A percentile compares a stretch with the other conserved stretches of the same genome.
Evolutionary conservation across 2,329 filamentous ascomycete genomes (phyloP).

Genomic region (Fusarium sp.): DNA sequence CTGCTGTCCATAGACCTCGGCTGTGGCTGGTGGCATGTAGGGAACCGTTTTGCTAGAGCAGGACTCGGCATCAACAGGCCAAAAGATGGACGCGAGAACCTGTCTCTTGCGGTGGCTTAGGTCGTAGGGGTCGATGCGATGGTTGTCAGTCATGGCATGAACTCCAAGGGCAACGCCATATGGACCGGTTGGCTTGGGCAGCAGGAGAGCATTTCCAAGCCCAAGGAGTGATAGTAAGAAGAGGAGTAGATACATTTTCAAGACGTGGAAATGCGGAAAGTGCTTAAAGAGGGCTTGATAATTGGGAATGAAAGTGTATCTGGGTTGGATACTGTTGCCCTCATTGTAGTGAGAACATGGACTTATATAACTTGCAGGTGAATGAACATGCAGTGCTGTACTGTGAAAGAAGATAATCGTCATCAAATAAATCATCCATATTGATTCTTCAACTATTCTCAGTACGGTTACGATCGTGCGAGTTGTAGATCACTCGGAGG

Average conservation of each 20-base stretch:
- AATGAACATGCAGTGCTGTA: too few species aligned
- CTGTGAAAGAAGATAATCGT: not conserved
- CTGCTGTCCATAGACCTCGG: slow-evolving; percentile 43
- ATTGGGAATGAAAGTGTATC: not conserved
- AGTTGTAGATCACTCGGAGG: not conserved
- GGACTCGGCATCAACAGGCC: slow-evolving; percentile 41
- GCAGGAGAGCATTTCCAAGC: slow-evolving; percentile 36
- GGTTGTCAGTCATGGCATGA: slow-evolving; percentile 44
- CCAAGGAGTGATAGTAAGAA: slow-evolving; percentile 27
- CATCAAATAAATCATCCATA: not conserved
- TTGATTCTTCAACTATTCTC: not conserved
- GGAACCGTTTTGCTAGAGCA: slow-evolving; percentile 36
- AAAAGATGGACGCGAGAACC: slow-evolving; percentile 46
- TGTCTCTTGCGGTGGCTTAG: slow-evolving; percentile 38
- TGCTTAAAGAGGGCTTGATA: not conserved
- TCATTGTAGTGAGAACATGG: not conserved
- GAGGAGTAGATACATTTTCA: slow-evolving; percentile 32
- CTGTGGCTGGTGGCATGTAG: slow-evolving; percentile 50
- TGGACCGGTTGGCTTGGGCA: slow-evolving; percentile 45
- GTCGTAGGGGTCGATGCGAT: slow-evolving; percentile 47
- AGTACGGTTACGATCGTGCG: slow-evolving; percentile 24
- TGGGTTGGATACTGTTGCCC: not conserved
- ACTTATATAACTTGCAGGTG: slow-evolving; percentile 6
- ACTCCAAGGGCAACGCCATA: slow-evolving; percentile 44
- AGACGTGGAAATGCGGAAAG: not conserved